phyloP scores from a whole-genome alignment of 768 basidiomycete genomes.

The Fistulinella prunicolor region DNA sequence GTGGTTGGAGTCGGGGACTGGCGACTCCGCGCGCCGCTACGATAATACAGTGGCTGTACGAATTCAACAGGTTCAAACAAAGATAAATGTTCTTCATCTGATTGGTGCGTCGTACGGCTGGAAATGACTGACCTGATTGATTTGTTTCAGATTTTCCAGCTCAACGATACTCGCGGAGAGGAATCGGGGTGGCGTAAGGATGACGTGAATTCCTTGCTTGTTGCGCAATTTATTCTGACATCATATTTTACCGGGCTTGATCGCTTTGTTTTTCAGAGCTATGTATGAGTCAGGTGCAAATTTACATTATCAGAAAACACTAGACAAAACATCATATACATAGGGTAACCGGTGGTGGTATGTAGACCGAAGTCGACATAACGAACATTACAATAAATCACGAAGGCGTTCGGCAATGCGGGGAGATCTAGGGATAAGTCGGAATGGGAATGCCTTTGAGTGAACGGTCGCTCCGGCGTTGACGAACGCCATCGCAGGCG shows the following conservation, averaged over 20 bases:
- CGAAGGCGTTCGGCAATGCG: background rate
- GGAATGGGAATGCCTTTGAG: conserved; percentile 6
- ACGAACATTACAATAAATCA: background rate
- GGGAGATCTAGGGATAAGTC: background rate
- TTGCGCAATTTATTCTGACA: background rate
- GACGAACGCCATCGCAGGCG: conserved; percentile 3
- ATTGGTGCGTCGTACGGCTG: background rate
- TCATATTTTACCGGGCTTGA: no score
- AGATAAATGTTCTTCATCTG: no score
- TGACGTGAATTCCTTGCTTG: conserved; percentile 66
- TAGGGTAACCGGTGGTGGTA: no score
- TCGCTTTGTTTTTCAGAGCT: no score
- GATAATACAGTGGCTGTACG: no score
- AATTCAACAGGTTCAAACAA: no score
- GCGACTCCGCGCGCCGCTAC: no score
- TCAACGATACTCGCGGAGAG: conserved; percentile 91
- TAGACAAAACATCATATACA: no score
- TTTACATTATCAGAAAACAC: no score
- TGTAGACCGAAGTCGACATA: background rate
- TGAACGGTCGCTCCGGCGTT: conserved; percentile 3
- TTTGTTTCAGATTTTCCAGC: conserved; percentile 82
- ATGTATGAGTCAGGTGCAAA: no score
- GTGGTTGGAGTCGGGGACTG: no score
- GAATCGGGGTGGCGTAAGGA: conserved; percentile 78
- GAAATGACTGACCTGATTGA: conserved; percentile 29